Conservation (phyloP, 768 basidiomycete species). For the Phaeolepiota aurea region DNA sequence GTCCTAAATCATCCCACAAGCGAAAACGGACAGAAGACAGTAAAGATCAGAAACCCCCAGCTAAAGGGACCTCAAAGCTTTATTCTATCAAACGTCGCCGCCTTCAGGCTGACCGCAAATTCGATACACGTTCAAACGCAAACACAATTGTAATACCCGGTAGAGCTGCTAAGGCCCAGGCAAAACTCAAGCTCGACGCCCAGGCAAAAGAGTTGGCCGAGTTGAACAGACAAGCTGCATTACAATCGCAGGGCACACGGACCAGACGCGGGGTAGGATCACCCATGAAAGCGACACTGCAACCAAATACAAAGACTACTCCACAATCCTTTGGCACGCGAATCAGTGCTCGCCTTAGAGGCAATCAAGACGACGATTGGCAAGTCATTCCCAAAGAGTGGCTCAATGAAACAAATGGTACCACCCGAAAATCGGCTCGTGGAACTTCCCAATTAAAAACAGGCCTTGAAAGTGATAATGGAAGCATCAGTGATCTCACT, state of each 20-base stretch:
- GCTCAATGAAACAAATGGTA: slow-evolving; percentile 26
- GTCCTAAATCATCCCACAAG: slow-evolving; percentile 29
- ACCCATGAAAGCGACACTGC: neutral
- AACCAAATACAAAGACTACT: neutral
- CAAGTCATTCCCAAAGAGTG: slow-evolving; percentile 76
- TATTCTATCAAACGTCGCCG: slow-evolving; percentile 16
- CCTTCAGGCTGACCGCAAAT: slow-evolving; percentile 2
- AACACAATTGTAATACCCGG: slow-evolving; percentile 30
- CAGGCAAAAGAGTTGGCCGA: slow-evolving; percentile 65
- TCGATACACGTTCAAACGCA: neutral
- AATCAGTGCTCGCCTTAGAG: slow-evolving; percentile 58
- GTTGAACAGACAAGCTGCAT: slow-evolving; percentile 43
- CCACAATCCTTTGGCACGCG: slow-evolving; percentile 46
- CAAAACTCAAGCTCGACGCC: slow-evolving; percentile 58
- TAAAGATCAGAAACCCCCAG: slow-evolving; percentile 3
- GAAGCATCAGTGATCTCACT: slow-evolving; percentile 66
- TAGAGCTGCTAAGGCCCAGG: slow-evolving; percentile 63
- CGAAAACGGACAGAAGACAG: slow-evolving; percentile 25
- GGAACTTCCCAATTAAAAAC: slow-evolving; percentile 25
- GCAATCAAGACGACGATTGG: slow-evolving; percentile 59
- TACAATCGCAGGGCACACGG: slow-evolving; percentile 5
- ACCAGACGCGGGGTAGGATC: neutral
- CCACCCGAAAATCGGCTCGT: slow-evolving; percentile 1
- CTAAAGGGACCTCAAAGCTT: slow-evolving; percentile 8
- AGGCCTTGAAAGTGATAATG: slow-evolving; percentile 54